Percentiles rank a stretch among this genome's conserved stretches.
phyloP scores from a whole-genome alignment of 1,284 basidiomycete genomes.

The Tranzscheliella williamsii region DNA sequence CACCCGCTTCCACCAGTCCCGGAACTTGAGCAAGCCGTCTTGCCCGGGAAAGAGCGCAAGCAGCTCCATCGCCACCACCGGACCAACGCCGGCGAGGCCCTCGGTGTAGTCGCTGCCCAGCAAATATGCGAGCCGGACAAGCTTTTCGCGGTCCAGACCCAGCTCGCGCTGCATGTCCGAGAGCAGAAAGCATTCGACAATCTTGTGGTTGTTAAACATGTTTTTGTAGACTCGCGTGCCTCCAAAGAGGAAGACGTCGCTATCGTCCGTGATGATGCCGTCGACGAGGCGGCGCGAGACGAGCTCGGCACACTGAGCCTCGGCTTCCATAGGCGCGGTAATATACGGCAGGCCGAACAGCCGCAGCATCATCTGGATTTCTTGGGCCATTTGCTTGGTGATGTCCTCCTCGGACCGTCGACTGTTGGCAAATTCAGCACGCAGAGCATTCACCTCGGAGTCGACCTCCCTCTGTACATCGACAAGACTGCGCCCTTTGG shows the following conservation, averaged over 20 bases:
- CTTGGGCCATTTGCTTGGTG: conserved; percentile 88
- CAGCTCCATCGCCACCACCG: conserved; percentile 89
- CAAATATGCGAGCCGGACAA: conserved; percentile 87
- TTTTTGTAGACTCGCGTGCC: conserved; percentile 93
- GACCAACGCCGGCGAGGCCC: conserved; percentile 91
- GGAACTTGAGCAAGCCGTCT: conserved; percentile 81
- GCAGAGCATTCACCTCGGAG: conserved; percentile 80
- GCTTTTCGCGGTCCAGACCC: conserved; percentile 80
- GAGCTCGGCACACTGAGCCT: conserved; percentile 96
- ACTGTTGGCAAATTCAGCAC: conserved; percentile 81
- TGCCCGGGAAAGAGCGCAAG: conserved; percentile 60
- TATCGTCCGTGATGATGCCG: conserved; percentile 98
- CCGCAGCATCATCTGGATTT: conserved; percentile 82
- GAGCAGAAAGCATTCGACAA: conserved; percentile 90
- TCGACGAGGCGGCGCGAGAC: conserved; percentile 84
- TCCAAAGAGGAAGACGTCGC: conserved; percentile 97
- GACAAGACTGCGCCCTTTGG: conserved; percentile 65
- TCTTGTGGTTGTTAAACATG: conserved; percentile 99
- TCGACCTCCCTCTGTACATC: conserved; percentile 84
- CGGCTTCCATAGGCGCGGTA: conserved; percentile 96
- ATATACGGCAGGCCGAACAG: conserved; percentile 97
- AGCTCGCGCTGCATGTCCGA: conserved; percentile 85
- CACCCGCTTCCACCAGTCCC: conserved; percentile 93
- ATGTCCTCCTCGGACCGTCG: conserved; percentile 93
- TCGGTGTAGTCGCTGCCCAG: conserved; percentile 96